phyloP scores from a whole-genome alignment of 2,329 filamentous ascomycete genomes.

The Cladophialophora exuberans region DNA sequence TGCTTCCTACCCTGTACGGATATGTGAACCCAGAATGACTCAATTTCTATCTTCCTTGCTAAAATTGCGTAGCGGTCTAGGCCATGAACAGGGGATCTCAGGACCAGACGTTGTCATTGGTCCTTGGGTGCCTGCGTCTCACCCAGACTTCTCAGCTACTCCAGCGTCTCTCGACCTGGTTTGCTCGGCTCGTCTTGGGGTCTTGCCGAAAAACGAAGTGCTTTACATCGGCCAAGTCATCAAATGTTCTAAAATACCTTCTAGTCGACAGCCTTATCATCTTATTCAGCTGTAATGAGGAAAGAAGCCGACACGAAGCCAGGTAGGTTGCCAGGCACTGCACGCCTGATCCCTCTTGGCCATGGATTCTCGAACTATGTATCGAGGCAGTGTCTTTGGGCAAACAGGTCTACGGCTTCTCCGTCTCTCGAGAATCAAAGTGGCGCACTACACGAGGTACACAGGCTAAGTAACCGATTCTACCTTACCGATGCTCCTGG shows the following conservation, averaged over 20 bases:
- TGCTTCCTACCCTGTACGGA: not conserved
- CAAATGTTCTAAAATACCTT: not conserved
- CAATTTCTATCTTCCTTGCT: not conserved
- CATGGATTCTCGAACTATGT: not conserved
- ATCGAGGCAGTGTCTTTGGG: constrained; percentile 2
- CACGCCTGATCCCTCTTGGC: constrained; percentile 3
- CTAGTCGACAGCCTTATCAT: not conserved
- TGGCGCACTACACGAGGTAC: not conserved
- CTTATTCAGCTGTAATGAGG: not conserved
- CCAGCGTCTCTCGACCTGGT: not conserved
- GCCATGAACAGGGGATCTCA: not conserved
- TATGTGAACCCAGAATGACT: not conserved
- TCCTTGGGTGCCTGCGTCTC: constrained; percentile 2
- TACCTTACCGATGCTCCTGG: not conserved
- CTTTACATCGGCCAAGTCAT: not conserved
- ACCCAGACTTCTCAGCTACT: constrained; percentile 10
- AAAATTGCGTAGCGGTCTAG: constrained; percentile 7
- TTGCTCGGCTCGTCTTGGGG: not conserved
- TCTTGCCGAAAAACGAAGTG: not conserved
- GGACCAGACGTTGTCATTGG: not conserved
- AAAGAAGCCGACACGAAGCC: too few species aligned
- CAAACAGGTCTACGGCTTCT: not conserved
- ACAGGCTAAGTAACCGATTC: not conserved
- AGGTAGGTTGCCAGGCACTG: too few species aligned
- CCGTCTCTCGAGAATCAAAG: not conserved